phyloP scores from a whole-genome alignment of 495 filamentous ascomycete species.

The Xylaria palmicola region DNA sequence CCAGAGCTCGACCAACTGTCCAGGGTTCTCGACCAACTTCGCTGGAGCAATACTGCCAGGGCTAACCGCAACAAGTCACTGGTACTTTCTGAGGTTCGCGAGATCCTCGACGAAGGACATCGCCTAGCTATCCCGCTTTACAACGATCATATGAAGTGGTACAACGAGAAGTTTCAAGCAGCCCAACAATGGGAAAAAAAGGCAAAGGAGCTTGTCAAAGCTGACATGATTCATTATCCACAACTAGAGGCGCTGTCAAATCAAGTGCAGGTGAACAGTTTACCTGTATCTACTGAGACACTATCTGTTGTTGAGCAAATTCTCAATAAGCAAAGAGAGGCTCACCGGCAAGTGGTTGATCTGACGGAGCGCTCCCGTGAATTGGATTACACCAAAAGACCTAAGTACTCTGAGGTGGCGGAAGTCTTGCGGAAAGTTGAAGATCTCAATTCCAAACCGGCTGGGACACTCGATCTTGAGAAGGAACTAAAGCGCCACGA shows the following conservation, averaged over 20 bases:
- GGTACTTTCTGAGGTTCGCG: constrained; percentile 72
- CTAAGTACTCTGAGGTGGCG: constrained; percentile 85
- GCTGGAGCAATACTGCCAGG: constrained; percentile 80
- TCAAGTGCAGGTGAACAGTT: constrained; percentile 65
- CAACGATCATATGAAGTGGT: constrained; percentile 73
- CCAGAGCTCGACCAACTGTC: constrained; percentile 87
- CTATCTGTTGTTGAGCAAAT: constrained; percentile 85
- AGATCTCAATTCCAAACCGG: constrained; percentile 87
- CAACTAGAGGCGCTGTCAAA: constrained; percentile 88
- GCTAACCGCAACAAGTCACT: constrained; percentile 60
- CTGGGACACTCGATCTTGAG: constrained; percentile 88
- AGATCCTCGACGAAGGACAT: constrained; percentile 71
- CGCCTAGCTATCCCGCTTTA: constrained; percentile 73
- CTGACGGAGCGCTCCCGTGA: constrained; percentile 76
- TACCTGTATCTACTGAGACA: constrained; percentile 82
- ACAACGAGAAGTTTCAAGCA: constrained; percentile 68
- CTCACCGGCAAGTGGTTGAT: constrained; percentile 79
- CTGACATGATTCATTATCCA: constrained; percentile 85
- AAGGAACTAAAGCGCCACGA: constrained; percentile 94
- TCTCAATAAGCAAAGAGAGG: constrained; percentile 92
- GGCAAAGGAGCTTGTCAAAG: constrained; percentile 88
- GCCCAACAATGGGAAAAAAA: constrained; percentile 92
- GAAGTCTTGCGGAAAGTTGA: constrained; percentile 84
- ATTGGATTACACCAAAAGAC: constrained; percentile 72
- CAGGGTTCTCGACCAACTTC: constrained; percentile 75